Evolutionary conservation across 1,284 basidiomycete species (phyloP).

Genomic region (Papiliotrema laurentii): DNA sequence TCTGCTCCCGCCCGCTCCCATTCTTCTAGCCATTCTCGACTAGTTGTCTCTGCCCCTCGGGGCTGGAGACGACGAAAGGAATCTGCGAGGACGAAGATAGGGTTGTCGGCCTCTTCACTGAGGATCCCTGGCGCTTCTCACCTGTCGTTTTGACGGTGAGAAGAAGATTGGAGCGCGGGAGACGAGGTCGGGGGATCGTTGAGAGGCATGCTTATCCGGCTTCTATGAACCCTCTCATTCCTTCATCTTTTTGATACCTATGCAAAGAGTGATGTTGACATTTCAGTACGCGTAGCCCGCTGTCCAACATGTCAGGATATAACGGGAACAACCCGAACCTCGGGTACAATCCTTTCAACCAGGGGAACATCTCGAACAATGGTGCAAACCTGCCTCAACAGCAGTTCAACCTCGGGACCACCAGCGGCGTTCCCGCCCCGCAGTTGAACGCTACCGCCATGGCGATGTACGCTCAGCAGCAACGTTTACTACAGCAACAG

Average conservation of each 20-base stretch:
- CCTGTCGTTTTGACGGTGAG: slow-evolving; percentile 25
- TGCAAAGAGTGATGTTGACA: slow-evolving; percentile 17
- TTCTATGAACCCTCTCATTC: slow-evolving; percentile 40
- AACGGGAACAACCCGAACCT: slow-evolving; percentile 6
- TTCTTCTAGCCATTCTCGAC: neutral
- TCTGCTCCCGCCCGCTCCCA: slow-evolving; percentile 18
- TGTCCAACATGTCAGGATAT: slow-evolving; percentile 9
- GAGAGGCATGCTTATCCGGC: slow-evolving; percentile 40
- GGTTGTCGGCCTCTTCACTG: neutral
- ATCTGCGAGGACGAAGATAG: slow-evolving; percentile 1
- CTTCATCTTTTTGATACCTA: slow-evolving; percentile 1
- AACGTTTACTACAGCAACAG: neutral
- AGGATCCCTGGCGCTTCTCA: neutral
- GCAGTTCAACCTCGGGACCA: no score
- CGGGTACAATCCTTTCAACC: slow-evolving; percentile 2
- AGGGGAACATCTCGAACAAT: slow-evolving; percentile 12
- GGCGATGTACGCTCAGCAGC: no score
- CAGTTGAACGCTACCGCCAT: no score
- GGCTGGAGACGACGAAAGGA: neutral
- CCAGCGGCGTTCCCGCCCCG: no score
- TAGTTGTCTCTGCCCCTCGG: neutral
- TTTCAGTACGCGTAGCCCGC: slow-evolving; percentile 1
- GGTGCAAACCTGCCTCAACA: no score
- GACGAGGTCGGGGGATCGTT: slow-evolving; percentile 14
- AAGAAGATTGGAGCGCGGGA: slow-evolving; percentile 16